phyloP scores from a whole-genome alignment of 495 filamentous ascomycete species.

The Hyaloscypha finlandica region DNA sequence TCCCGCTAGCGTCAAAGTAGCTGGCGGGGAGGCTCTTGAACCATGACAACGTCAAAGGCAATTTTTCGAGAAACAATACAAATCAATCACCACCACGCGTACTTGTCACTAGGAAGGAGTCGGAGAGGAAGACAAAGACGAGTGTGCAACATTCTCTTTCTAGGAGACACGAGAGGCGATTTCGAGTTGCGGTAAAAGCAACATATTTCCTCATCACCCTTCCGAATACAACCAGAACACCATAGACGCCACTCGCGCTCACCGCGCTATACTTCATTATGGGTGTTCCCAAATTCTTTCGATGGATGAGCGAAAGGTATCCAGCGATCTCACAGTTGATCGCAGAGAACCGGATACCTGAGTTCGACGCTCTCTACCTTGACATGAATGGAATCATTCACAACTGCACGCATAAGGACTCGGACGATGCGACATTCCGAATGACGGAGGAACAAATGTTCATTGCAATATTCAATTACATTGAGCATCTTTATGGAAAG shows the following conservation, averaged over 20 bases:
- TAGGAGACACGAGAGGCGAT: neutral
- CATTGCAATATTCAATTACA: constrained; percentile 99
- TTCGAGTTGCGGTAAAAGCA: constrained; percentile 32
- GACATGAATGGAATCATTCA: constrained; percentile 99
- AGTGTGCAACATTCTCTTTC: constrained; percentile 1
- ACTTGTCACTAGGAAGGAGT: constrained; percentile 8
- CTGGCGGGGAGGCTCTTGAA: neutral
- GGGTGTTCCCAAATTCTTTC: constrained; percentile 90
- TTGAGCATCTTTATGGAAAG: constrained; percentile 97
- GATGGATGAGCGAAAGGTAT: constrained; percentile 99
- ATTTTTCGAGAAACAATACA: constrained; percentile 4
- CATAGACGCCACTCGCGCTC: constrained; percentile 14
- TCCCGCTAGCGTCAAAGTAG: neutral
- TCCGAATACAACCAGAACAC: constrained; percentile 10
- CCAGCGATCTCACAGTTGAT: constrained; percentile 98
- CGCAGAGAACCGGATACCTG: constrained; percentile 97
- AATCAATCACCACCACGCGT: constrained; percentile 15
- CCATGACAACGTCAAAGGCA: constrained; percentile 2
- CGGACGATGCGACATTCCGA: constrained; percentile 84
- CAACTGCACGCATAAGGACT: constrained; percentile 98
- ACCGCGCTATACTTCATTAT: constrained; percentile 39
- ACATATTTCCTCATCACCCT: constrained; percentile 14
- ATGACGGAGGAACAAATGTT: constrained; percentile 99
- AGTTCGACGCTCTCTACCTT: constrained; percentile 96
- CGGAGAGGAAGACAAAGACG: constrained; percentile 12